Evolutionary conservation across 495 filamentous ascomycete genomes (phyloP).

Genomic region (Podospora bellae-mahoneyi): DNA sequence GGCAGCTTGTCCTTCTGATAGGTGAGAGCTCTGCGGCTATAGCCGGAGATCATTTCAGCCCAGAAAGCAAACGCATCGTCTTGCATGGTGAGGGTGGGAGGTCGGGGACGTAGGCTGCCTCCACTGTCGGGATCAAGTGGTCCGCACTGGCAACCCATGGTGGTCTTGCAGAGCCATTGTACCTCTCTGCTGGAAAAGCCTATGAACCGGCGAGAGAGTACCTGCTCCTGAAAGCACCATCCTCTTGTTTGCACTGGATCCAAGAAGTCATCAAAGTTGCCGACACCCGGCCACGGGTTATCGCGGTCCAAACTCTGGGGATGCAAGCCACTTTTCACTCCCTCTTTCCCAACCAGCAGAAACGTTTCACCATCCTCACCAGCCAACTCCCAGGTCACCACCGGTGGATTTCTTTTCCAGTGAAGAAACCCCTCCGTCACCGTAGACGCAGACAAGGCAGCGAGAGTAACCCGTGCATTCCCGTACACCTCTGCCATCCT

Average conservation of each 20-base stretch:
- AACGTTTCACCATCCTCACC: not conserved
- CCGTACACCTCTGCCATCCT: not conserved
- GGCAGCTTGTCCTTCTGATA: not conserved
- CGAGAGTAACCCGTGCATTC: not conserved
- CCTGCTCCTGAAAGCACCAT: not conserved
- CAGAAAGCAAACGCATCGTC: not conserved
- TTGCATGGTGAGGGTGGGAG: not conserved
- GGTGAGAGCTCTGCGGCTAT: not conserved
- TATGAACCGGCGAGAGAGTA: not conserved
- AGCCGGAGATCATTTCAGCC: not conserved
- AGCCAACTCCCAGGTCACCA: not conserved
- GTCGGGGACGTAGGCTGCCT: not conserved
- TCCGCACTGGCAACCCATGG: not conserved
- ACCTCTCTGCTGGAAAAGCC: not conserved
- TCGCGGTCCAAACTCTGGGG: not conserved
- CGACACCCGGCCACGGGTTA: not conserved
- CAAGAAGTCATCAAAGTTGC: not conserved
- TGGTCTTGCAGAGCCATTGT: not conserved
- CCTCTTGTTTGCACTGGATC: not conserved
- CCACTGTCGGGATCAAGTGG: not conserved
- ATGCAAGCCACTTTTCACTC: not conserved
- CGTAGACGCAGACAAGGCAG: not conserved
- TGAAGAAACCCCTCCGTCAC: not conserved
- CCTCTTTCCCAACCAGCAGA: not conserved
- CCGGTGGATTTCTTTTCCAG: not conserved